Evolutionary conservation across 257 asterid genomes (phyloP).

Genomic region (Asclepias syriaca): DNA sequence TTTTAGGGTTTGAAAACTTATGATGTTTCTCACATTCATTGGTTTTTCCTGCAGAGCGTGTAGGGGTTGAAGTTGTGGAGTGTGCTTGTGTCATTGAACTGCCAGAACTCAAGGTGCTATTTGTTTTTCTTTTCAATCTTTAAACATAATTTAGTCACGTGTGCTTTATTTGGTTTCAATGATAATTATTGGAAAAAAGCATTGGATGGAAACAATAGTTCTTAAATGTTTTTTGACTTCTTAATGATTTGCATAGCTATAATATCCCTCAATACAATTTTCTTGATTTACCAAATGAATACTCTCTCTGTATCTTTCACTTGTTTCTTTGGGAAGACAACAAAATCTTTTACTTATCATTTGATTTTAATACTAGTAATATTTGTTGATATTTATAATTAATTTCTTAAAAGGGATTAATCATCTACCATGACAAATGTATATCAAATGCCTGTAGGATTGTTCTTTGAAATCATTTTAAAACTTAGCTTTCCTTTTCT

Average conservation of each 20-base stretch:
- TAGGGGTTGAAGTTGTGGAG: constrained; percentile 67
- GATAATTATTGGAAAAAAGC: background rate
- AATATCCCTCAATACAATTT: background rate
- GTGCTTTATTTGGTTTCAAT: background rate
- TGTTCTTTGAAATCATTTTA: background rate
- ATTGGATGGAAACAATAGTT: background rate
- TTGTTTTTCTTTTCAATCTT: background rate
- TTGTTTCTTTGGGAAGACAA: background rate
- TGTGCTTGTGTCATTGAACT: constrained; percentile 87
- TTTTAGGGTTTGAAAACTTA: background rate
- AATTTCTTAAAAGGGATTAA: too few relatives aligned
- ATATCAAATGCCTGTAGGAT: background rate
- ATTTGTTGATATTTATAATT: too few relatives aligned
- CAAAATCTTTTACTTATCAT: too few relatives aligned
- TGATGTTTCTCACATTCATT: background rate
- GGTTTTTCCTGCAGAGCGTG: constrained; percentile 67
- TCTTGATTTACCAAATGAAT: background rate
- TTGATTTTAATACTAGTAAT: too few relatives aligned
- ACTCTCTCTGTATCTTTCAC: too few relatives aligned
- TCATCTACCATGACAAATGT: background rate
- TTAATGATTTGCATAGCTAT: background rate
- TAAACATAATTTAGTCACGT: background rate
- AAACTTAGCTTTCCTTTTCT: background rate
- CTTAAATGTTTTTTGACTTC: background rate
- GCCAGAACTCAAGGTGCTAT: constrained; percentile 73